Evolutionary conservation across 2,329 filamentous ascomycete species (phyloP).

Genomic region (Berkeleyomyces rouxiae): DNA sequence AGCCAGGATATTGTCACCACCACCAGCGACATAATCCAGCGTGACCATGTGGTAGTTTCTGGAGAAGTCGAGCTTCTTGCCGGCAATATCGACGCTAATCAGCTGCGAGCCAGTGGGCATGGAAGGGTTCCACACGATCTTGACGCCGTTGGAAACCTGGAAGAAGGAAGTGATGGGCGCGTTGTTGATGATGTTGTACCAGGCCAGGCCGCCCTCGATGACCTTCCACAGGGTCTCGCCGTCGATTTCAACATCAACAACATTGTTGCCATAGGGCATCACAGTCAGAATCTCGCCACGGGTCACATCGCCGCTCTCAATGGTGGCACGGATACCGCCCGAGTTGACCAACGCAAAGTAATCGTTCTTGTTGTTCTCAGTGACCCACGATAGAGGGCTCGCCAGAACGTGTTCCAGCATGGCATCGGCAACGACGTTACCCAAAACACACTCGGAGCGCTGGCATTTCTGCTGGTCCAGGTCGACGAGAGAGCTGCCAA

Average conservation of each 20-base stretch:
- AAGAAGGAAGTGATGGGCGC: constrained; percentile 39
- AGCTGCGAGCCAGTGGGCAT: constrained; percentile 33
- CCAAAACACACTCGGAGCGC: constrained; percentile 38
- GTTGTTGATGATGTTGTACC: constrained; percentile 37
- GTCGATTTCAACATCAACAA: constrained; percentile 38
- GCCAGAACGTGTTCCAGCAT: constrained; percentile 36
- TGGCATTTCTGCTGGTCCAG: constrained; percentile 45
- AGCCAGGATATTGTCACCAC: constrained; percentile 46
- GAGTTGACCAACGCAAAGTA: constrained; percentile 45
- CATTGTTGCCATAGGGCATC: constrained; percentile 49
- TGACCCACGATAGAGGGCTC: constrained; percentile 27
- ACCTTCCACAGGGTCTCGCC: constrained; percentile 39
- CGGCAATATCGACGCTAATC: constrained; percentile 34
- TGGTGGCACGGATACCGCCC: constrained; percentile 46
- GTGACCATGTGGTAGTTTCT: constrained; percentile 41
- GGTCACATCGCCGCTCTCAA: constrained; percentile 43
- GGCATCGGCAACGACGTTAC: constrained; percentile 39
- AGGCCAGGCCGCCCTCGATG: constrained; percentile 41
- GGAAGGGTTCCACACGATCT: constrained; percentile 39
- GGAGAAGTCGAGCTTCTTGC: constrained; percentile 25
- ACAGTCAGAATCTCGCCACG: constrained; percentile 45
- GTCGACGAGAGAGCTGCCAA: constrained; percentile 36
- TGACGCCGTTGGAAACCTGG: constrained; percentile 41
- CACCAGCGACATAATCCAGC: constrained; percentile 44
- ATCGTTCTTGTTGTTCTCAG: constrained; percentile 24